Base-by-base conservation (phyloP, 441 rosid species). In the Eutrema salsugineum region DNA sequence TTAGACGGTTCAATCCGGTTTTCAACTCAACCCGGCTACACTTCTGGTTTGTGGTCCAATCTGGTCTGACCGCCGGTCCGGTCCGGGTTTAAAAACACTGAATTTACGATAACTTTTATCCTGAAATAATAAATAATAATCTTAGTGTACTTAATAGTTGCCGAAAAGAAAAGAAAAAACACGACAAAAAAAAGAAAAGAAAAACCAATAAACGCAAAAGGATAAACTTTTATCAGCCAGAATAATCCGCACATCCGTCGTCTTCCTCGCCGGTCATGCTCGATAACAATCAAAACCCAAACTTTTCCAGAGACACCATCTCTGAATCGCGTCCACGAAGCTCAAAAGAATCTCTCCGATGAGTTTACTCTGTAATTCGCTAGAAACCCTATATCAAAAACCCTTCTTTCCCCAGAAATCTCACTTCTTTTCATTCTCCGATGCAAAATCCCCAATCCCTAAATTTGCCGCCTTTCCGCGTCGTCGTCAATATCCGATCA, bases 291-390 rank as follows among this genome's bases (percentile, higher is more conserved):
- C 56, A 12, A 53, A 55, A 33, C 46, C 8, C 47, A 63, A 53
- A 54, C 33, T 24, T 43, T 1, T 10, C n/a, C 71, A 55, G 60
- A 48, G 70, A 47, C 15, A 63, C 71, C 32, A 55, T 56, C 49
- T 63, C 49, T 63, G 46, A 20, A 2, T 30, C 68, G 2, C 33
- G 16, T 19, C 36, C 15, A 11, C 24, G 1, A 36, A 8, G 35
- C 2, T n/a, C 35, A 3, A 11, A 51, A 3, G 0, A 68, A 20
- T 24, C 51, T 68, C 56, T 56, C 64, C 22, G 11, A 66, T 85
- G 91, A 75, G 82, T 77, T 56, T 72, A 8, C 76, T 85, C 76
- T 81, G 83, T 84, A 73, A 58, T 70, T 59, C 76, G 0, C 22
- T 81, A 0, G 48, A 67, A 19, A 47, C 72, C 43, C 65, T 77